Conservation (phyloP, 116 monocot species). For the Cymodocea nodosa region DNA sequence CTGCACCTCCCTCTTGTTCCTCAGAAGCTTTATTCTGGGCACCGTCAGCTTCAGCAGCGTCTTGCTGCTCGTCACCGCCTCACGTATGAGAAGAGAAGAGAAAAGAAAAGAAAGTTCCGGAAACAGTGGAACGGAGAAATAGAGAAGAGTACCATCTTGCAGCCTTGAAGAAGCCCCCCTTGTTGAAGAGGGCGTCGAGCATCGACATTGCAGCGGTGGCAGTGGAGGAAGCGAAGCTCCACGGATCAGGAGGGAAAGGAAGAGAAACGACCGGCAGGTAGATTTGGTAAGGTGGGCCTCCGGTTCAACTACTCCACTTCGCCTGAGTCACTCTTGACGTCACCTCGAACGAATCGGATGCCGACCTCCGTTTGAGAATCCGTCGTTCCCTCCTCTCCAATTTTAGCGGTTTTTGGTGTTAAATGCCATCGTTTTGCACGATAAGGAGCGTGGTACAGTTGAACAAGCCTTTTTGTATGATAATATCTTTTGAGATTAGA, state of each 20-base stretch:
- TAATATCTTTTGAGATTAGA: too few relatives aligned
- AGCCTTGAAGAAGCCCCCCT: slow-evolving; percentile 54
- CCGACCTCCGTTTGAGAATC: too few relatives aligned
- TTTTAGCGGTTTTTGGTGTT: too few relatives aligned
- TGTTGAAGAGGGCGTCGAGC: slow-evolving; percentile 77
- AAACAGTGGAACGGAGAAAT: not conserved
- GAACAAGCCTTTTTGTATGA: too few relatives aligned
- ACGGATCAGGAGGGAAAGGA: not conserved
- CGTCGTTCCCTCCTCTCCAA: too few relatives aligned
- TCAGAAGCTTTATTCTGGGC: slow-evolving; percentile 83
- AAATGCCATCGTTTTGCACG: too few relatives aligned
- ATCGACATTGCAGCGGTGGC: slow-evolving; percentile 33
- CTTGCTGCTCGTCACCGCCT: slow-evolving; percentile 36
- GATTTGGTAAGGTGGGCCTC: too few relatives aligned
- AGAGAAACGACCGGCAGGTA: too few relatives aligned
- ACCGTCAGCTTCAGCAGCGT: slow-evolving; percentile 92
- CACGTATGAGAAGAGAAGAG: not conserved
- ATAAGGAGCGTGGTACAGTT: too few relatives aligned
- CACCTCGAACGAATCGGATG: too few relatives aligned
- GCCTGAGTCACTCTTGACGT: too few relatives aligned
- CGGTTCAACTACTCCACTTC: too few relatives aligned
- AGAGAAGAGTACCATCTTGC: slow-evolving; percentile 45
- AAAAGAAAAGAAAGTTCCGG: not conserved
- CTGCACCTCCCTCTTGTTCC: slow-evolving; percentile 80
- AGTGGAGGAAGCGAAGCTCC: not conserved